Conservation (phyloP, 306 rosid genomes). For the Gastrolobium bilobum region DNA sequence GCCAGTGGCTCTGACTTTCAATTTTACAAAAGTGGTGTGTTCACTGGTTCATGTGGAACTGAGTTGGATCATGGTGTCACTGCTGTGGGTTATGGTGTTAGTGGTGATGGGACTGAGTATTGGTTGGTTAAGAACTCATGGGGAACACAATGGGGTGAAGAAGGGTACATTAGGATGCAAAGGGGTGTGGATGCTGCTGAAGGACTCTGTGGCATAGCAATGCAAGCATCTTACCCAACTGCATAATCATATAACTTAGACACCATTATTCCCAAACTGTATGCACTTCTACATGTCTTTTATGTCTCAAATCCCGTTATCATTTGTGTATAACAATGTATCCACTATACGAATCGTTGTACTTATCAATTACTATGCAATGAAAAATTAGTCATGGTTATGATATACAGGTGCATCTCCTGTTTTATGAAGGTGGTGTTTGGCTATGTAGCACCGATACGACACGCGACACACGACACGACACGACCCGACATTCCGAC, state of each 20-base stretch:
- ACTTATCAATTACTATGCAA: too few species aligned
- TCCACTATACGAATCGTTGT: too few species aligned
- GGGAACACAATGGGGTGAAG: slow-evolving; percentile 63
- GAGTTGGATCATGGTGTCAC: slow-evolving; percentile 61
- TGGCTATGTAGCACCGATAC: too few species aligned
- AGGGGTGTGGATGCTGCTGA: slow-evolving; percentile 51
- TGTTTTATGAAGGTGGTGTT: too few species aligned
- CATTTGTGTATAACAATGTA: too few species aligned
- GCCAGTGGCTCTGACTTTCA: slow-evolving; percentile 54
- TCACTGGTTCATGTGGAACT: slow-evolving; percentile 58
- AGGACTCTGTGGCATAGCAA: slow-evolving; percentile 65
- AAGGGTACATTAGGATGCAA: slow-evolving; percentile 61
- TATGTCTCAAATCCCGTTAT: too few species aligned
- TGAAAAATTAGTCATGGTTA: too few species aligned
- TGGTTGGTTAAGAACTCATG: slow-evolving; percentile 68
- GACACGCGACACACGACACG: too few species aligned
- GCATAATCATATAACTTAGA: neutral
- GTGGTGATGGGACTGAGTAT: slow-evolving; percentile 54
- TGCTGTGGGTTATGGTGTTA: slow-evolving; percentile 55
- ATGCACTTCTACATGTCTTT: neutral
- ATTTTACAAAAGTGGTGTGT: slow-evolving; percentile 54
- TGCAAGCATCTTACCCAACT: slow-evolving; percentile 60
- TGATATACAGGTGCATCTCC: too few species aligned
- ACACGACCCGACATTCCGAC: too few species aligned
- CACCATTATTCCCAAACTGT: neutral